Percentiles rank a stretch among this genome's conserved stretches.
Conservation (phyloP, 2,329 filamentous ascomycete species). For the Alternaria sp. region DNA sequence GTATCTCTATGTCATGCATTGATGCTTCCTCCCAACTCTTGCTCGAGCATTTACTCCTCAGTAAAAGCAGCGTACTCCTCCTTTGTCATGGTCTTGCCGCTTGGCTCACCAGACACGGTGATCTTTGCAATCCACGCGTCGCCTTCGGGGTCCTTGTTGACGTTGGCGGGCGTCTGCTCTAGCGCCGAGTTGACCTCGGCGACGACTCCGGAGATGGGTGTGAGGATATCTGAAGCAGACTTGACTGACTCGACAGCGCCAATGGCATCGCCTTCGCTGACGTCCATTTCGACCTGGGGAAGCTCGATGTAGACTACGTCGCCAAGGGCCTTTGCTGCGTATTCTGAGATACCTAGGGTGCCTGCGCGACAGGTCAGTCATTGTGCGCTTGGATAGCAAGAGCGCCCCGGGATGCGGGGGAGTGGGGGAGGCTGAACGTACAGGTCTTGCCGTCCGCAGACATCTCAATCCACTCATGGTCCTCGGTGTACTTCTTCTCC, state of each 20-base stretch:
- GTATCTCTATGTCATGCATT: slow-evolving; percentile 5
- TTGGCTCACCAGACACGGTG: slow-evolving; percentile 73
- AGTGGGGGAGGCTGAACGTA: slow-evolving; percentile 42
- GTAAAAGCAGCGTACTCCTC: slow-evolving; percentile 82
- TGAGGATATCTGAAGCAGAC: slow-evolving; percentile 96
- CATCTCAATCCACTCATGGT: slow-evolving; percentile 98
- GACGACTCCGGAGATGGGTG: slow-evolving; percentile 81
- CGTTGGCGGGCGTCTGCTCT: slow-evolving; percentile 83
- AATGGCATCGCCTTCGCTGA: slow-evolving; percentile 80
- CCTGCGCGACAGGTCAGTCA: slow-evolving; percentile 50
- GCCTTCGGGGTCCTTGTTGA: slow-evolving; percentile 90
- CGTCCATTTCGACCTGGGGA: slow-evolving; percentile 72
- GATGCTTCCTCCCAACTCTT: neutral
- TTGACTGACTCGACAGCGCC: slow-evolving; percentile 98
- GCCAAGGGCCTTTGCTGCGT: slow-evolving; percentile 89
- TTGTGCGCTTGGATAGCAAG: neutral
- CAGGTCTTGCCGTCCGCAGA: slow-evolving; percentile 82
- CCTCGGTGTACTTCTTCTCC: slow-evolving; percentile 89
- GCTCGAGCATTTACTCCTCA: slow-evolving; percentile 52
- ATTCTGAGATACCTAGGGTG: slow-evolving; percentile 84
- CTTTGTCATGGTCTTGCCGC: slow-evolving; percentile 71
- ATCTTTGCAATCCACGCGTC: slow-evolving; percentile 96
- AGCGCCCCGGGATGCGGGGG: slow-evolving; percentile 11
- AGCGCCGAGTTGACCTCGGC: slow-evolving; percentile 76
- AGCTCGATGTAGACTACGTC: slow-evolving; percentile 98